Conservation (phyloP, 306 rosid species). For the Cucumis sativus region Cucumber_9930_V3 NC_026657.2:7790001-7790500, state of each 20-base stretch:
- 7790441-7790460: conserved; percentile 40
- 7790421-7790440: conserved; percentile 67
- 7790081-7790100: conserved; percentile 82
- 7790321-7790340: conserved; percentile 52
- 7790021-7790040: conserved; percentile 54
- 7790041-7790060: conserved; percentile 74
- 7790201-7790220: not conserved
- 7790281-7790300: not conserved
- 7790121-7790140: not conserved
- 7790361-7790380: conserved; percentile 63
- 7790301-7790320: not conserved
- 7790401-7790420: conserved; percentile 61
- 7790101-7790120: not conserved
- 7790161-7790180: not conserved
- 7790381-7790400: conserved; percentile 49
- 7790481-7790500: conserved; percentile 78
- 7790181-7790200: not conserved
- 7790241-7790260: not conserved
- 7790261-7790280: not conserved
- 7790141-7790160: not conserved
- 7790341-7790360: conserved; percentile 53
- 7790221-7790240: not conserved
- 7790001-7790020: conserved; percentile 62
- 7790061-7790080: conserved; percentile 81
- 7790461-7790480: conserved; percentile 22